Evolutionary conservation across 1,284 basidiomycete species (phyloP).

Genomic region (Sporisorium graminicola): DNA sequence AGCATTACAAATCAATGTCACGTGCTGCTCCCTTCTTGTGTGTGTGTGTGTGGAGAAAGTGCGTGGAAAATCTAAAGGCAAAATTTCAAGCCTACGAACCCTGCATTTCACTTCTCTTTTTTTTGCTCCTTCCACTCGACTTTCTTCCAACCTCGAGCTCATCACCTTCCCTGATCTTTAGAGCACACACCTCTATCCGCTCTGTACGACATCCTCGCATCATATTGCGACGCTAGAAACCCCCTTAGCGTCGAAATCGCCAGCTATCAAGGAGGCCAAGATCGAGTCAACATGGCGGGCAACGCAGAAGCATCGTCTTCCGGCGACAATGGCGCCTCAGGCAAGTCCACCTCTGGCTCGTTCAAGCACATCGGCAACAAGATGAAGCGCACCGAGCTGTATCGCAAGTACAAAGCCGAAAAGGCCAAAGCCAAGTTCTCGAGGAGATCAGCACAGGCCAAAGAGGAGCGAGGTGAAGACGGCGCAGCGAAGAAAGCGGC

Average conservation of each 20-base stretch:
- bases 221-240: background rate
- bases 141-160: background rate
- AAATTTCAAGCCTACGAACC: constrained; percentile 16
- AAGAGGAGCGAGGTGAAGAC: constrained; percentile 74
- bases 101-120: background rate
- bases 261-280: background rate
- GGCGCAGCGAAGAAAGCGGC: constrained; percentile 78
- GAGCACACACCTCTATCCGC: background rate
- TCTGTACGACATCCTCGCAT: no score
- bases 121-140: background rate
- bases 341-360: constrained; percentile 40
- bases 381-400: constrained; percentile 68
- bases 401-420: constrained; percentile 79
- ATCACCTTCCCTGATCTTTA: background rate
- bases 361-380: constrained; percentile 70
- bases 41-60: constrained; percentile 25
- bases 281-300: background rate
- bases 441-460: constrained; percentile 76
- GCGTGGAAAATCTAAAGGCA: constrained; percentile 24
- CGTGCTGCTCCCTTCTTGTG: constrained; percentile 16
- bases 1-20: constrained; percentile 43
- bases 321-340: constrained; percentile 3
- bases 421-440: constrained; percentile 86
- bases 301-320: constrained; percentile 21
- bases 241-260: background rate